Conservation (phyloP, 371 early-diverging fungal species). For the Umbelopsis sp. region DNA sequence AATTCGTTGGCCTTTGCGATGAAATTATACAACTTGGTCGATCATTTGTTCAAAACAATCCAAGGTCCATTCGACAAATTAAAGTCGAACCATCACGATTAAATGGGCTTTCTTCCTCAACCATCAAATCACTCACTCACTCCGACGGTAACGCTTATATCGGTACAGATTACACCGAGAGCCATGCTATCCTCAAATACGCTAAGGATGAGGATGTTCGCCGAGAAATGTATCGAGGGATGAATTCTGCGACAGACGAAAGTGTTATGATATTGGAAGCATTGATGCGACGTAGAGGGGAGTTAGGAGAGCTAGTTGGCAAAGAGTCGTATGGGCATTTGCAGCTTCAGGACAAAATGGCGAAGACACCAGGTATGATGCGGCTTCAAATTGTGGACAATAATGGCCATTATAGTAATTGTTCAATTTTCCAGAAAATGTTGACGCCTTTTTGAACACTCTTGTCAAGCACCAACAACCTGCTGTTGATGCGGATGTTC, state of each 20-base stretch:
- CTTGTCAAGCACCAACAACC: slow-evolving; percentile 60
- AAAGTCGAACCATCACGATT: slow-evolving; percentile 29
- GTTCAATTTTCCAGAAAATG: slow-evolving; percentile 57
- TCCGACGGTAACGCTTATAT: slow-evolving; percentile 44
- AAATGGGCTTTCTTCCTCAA: slow-evolving; percentile 27
- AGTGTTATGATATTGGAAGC: slow-evolving; percentile 73
- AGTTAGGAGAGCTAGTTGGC: slow-evolving; percentile 81
- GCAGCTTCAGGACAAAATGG: slow-evolving; percentile 93
- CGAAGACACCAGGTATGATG: slow-evolving; percentile 72
- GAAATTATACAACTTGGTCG: slow-evolving; percentile 80
- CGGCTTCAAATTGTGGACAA: neutral
- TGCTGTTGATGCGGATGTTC: slow-evolving; percentile 56
- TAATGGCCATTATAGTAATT: neutral
- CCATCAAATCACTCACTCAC: slow-evolving; percentile 22
- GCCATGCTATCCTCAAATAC: slow-evolving; percentile 66
- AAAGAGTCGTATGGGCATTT: slow-evolving; percentile 80
- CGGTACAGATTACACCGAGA: slow-evolving; percentile 57
- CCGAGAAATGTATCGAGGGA: slow-evolving; percentile 70
- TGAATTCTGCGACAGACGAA: slow-evolving; percentile 69
- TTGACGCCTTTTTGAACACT: slow-evolving; percentile 80
- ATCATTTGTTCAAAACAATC: slow-evolving; percentile 66
- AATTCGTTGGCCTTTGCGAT: slow-evolving; percentile 84
- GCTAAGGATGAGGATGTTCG: slow-evolving; percentile 68
- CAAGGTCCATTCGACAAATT: slow-evolving; percentile 37
- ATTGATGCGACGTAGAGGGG: slow-evolving; percentile 72